Conservation (phyloP, 345 rosid species). For the Aegle marmelos region DNA sequence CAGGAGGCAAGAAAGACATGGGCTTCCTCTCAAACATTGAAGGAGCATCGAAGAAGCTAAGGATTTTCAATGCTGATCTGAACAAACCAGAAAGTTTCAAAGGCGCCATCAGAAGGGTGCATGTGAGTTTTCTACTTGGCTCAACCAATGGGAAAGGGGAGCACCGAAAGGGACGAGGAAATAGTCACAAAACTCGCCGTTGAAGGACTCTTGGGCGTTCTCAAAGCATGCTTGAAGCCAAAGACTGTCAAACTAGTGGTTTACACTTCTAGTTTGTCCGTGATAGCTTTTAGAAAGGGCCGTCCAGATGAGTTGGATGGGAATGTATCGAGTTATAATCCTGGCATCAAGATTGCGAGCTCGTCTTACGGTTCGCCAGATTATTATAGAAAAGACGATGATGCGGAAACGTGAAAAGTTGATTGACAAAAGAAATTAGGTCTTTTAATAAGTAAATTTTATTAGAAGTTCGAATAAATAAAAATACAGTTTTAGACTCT, state of each 20-base stretch:
- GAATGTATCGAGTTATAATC: conserved; percentile 29
- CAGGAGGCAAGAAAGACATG: conserved; percentile 44
- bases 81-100: conserved; percentile 47
- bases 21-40: conserved; percentile 52
- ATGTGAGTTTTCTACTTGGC: conserved; percentile 59
- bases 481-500: too few relatives aligned
- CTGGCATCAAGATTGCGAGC: conserved; percentile 26
- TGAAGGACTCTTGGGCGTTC: conserved; percentile 44
- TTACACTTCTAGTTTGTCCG: conserved; percentile 49
- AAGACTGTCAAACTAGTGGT: conserved; percentile 57
- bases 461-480: too few relatives aligned
- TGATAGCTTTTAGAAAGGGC: background rate
- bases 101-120: conserved; percentile 59
- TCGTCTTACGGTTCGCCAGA: conserved; percentile 35
- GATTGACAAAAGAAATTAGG: too few relatives aligned
- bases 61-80: conserved; percentile 46
- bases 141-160: conserved; percentile 32
- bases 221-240: conserved; percentile 43
- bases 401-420: too few relatives aligned
- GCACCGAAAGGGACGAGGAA: conserved; percentile 33
- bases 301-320: conserved; percentile 27
- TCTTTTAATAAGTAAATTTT: too few relatives aligned
- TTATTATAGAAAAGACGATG: conserved; percentile 36
- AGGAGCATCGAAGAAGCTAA: conserved; percentile 47
- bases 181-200: conserved; percentile 44